Evolutionary conservation across 192 early-diverging fungal species (phyloP), one percentile per base, ranked within the genome.

Genomic region (Rhizophagus prolifer): DNA sequence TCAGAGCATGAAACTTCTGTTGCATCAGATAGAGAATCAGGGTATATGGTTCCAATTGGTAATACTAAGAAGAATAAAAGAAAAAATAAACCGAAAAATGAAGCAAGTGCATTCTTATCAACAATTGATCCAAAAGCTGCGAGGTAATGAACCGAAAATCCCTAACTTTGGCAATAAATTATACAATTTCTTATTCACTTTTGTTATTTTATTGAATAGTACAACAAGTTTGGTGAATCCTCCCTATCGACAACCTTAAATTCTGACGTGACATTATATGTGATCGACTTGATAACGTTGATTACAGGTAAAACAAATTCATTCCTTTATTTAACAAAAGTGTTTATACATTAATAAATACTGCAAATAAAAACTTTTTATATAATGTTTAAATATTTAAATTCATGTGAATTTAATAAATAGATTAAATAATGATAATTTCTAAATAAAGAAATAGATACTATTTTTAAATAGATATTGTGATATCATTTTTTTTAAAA

Each of bases 1-100:
- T 65, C 61, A 21, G 74, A 75, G 25, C 74, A 75, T 36, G 73
- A 65, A 12, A 75, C 60, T 13, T 73, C 72, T 10, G 72, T 73
- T 12, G 36, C 58, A 38, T 75, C 74, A 16, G 74, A 75, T 64
- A 25, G 63, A n/a, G 74, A 75, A 30, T 65, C 61, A 19, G 21
- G 31, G 2, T 61, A 58, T 47, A 65, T 47, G 60, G 36, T 74
- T 62, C 59, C 54, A 61, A n/a, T 74, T n/a, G 7, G 14, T 26
- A 31, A 9, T 14, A 62, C 9, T 19, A 30, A 10, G 14, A 28
- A n/a, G 31, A 65, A 38, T 19, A 74, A 65, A 65, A 44, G 26
- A 36, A 50, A 62, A 47, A 75, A 64, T 16, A 21, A 26, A 7
- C 25, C 60, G 9, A 62, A 75, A 30, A 21, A 60, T 6, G 74